These are phyloP conservation scores for Chalciporus sp. DNA, from an alignment of 1,284 basidiomycete genomes.

Conservation along the genomic window DNA sequence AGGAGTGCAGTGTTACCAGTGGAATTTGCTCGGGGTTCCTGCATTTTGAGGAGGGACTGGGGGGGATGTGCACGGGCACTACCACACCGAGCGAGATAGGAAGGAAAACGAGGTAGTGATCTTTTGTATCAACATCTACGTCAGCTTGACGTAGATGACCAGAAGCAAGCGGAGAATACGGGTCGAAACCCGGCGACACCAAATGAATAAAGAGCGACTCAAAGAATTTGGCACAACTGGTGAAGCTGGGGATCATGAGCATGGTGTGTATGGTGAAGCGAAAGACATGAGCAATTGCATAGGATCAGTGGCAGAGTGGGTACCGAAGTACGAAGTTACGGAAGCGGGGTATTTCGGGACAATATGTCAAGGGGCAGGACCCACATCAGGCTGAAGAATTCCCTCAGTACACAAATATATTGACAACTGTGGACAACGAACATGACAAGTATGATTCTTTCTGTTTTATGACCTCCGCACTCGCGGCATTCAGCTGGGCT, in stretches of 20 bases:
- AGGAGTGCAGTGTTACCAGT: neutral
- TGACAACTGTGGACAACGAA: neutral
- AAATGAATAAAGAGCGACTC: neutral
- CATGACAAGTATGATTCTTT: neutral
- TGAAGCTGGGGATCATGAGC: neutral
- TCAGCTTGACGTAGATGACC: neutral
- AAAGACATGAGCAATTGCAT: neutral
- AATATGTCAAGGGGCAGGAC: too few relatives aligned
- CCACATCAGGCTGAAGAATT: neutral
- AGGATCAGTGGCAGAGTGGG: too few relatives aligned
- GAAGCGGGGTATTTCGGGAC: too few relatives aligned
- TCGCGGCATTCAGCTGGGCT: neutral
- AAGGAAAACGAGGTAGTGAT: neutral
- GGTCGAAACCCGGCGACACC: neutral
- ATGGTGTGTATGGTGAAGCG: neutral
- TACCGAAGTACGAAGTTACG: neutral
- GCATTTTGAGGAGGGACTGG: neutral
- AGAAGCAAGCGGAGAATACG: neutral
- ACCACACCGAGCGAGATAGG: neutral
- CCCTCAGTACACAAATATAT: neutral
- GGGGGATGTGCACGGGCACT: neutral
- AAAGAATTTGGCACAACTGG: neutral
- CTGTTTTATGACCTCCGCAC: neutral
- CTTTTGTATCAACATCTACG: neutral
- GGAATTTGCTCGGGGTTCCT: neutral